phyloP scores from a whole-genome alignment of 345 rosid genomes.

The Gynandropsis gynandra region DNA sequence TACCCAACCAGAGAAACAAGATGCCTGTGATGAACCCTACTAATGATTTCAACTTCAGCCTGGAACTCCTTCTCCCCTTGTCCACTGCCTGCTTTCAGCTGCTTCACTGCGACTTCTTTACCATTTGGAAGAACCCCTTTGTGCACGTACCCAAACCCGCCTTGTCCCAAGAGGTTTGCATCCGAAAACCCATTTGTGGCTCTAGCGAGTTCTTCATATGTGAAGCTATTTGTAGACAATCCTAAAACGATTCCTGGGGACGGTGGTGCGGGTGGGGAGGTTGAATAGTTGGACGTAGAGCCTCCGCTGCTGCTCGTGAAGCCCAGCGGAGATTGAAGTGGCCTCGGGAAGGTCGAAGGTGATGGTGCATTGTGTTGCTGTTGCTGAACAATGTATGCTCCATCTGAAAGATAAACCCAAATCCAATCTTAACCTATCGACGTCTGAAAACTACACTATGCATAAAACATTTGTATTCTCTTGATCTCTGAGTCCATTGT shows the following conservation, averaged over 20 bases:
- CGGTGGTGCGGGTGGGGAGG: constrained; percentile 53
- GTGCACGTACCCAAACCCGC: constrained; percentile 64
- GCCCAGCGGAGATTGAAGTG: too few species aligned
- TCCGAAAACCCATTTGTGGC: constrained; percentile 63
- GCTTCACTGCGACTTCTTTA: constrained; percentile 59
- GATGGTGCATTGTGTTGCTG: constrained; percentile 57
- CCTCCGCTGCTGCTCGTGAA: constrained; percentile 55
- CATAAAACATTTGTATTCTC: too few species aligned
- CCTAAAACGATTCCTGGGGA: constrained; percentile 35
- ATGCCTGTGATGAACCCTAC: constrained; percentile 64
- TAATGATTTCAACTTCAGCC: constrained; percentile 63
- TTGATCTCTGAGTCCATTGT: too few species aligned
- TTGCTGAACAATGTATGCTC: constrained; percentile 46
- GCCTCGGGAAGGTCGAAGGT: constrained; percentile 21
- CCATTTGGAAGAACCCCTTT: constrained; percentile 60
- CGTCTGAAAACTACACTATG: too few species aligned
- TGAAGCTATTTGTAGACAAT: constrained; percentile 58
- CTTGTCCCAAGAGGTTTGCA: constrained; percentile 60
- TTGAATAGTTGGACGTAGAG: constrained; percentile 55
- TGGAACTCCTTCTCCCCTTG: constrained; percentile 65
- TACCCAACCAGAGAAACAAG: constrained; percentile 67
- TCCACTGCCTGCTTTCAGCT: constrained; percentile 54
- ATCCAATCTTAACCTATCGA: background rate
- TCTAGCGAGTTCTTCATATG: constrained; percentile 48
- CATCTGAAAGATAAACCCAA: constrained; percentile 31